A percentile compares a stretch with the other conserved stretches of the same genome.
Conservation (phyloP, 2,329 filamentous ascomycete species). For the Xylaria sp. region DNA sequence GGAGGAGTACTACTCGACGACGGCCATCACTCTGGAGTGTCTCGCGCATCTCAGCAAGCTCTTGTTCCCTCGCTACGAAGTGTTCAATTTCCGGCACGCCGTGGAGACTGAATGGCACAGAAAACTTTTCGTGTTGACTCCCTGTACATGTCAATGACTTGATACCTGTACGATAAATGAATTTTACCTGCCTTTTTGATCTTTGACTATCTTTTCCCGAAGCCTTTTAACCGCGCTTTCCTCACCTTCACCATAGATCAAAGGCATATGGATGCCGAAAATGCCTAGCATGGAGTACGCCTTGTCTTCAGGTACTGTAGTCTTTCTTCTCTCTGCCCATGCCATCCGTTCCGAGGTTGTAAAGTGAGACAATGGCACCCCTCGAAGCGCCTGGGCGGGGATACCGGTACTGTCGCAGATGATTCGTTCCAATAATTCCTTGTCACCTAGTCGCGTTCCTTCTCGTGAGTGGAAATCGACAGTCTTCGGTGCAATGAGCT, state of each 20-base stretch:
- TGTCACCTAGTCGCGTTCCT: conserved; percentile 11
- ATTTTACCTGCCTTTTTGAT: conserved; percentile 21
- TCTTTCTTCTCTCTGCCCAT: not conserved
- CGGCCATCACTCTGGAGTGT: conserved; percentile 35
- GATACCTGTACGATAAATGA: too few relatives aligned
- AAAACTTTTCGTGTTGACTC: conserved; percentile 35
- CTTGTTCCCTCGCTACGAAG: conserved; percentile 42
- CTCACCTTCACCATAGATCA: not conserved
- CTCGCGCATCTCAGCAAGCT: conserved; percentile 41
- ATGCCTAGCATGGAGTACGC: not conserved
- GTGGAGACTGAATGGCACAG: conserved; percentile 38
- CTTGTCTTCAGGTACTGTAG: not conserved
- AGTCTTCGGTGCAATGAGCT: not conserved
- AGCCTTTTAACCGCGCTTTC: conserved; percentile 24
- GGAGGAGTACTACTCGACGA: conserved; percentile 28
- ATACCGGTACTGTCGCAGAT: conserved; percentile 22
- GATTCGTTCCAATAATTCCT: conserved; percentile 17
- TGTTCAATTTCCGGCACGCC: conserved; percentile 36
- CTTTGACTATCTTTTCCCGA: conserved; percentile 26
- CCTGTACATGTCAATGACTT: conserved; percentile 34
- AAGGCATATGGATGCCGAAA: not conserved
- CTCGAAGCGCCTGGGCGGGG: conserved; percentile 6
- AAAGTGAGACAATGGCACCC: conserved; percentile 17
- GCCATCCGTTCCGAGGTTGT: conserved; percentile 19
- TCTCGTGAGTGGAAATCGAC: conserved; percentile 20